phyloP scores from a whole-genome alignment of 257 asterid species.

The Verbena officinalis region DNA sequence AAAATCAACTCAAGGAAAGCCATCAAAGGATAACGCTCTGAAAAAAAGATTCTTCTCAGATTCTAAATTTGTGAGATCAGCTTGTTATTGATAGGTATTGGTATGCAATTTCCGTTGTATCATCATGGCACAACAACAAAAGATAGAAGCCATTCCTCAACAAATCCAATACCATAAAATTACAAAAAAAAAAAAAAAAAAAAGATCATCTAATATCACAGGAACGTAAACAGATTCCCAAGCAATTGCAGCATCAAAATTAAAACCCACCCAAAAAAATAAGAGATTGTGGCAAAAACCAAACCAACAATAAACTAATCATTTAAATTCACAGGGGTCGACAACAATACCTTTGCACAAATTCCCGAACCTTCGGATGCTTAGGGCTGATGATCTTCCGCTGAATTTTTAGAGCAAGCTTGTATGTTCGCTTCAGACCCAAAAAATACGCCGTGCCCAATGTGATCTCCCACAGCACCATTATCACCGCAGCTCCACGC shows the following conservation, averaged over 20 bases:
- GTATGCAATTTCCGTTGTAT: neutral
- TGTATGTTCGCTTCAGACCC: constrained; percentile 81
- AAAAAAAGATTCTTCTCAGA: neutral
- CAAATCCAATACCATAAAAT: constrained; percentile 8
- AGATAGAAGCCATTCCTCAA: neutral
- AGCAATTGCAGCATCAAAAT: constrained; percentile 2
- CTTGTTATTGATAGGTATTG: constrained; percentile 2
- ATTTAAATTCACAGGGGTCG: neutral
- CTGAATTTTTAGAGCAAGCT: constrained; percentile 73
- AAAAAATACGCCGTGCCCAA: constrained; percentile 85
- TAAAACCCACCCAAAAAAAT: neutral
- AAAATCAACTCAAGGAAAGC: too few relatives aligned
- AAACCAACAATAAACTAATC: neutral
- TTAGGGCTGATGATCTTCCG: constrained; percentile 66
- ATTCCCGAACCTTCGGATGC: constrained; percentile 59
- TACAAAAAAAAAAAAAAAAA: too few relatives aligned
- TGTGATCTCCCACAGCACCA: constrained; percentile 97
- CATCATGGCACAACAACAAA: neutral
- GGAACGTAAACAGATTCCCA: neutral
- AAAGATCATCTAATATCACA: neutral
- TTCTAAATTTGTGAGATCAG: neutral
- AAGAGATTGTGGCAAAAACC: neutral
- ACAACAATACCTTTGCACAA: constrained; percentile 57
- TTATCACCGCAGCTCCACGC: constrained; percentile 23
- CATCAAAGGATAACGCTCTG: neutral